A percentile compares a stretch with the other conserved stretches of the same genome.
Conservation (phyloP, 2,329 filamentous ascomycete genomes). For the Exophiala dermatitidis region DNA sequence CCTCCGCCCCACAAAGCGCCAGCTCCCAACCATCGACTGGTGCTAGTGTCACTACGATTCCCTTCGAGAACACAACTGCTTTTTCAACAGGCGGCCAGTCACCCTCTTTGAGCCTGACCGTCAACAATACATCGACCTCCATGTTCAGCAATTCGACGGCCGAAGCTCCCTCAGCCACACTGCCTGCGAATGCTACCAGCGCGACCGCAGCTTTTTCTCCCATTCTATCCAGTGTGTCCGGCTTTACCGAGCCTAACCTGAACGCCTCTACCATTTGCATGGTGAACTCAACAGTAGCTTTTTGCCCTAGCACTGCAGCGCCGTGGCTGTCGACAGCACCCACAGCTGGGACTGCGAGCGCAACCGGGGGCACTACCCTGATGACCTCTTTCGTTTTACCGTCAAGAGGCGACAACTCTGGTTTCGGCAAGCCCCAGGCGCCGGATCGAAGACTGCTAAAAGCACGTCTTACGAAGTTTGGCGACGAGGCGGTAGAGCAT, state of each 20-base stretch:
- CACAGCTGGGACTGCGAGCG: background rate
- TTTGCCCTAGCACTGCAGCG: conserved; percentile 1
- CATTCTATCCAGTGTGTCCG: background rate
- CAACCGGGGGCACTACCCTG: background rate
- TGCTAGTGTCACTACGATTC: background rate
- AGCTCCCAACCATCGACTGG: background rate
- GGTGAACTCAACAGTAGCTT: conserved; percentile 1
- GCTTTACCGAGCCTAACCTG: background rate
- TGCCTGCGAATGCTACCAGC: background rate
- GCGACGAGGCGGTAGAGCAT: too few species aligned
- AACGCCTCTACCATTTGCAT: conserved; percentile 14
- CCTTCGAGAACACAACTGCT: background rate
- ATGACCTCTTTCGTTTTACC: background rate
- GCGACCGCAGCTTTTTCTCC: background rate
- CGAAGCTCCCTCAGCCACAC: background rate
- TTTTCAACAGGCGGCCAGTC: background rate
- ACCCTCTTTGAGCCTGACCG: background rate
- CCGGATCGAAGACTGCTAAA: background rate
- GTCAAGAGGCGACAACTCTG: background rate
- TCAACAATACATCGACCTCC: background rate
- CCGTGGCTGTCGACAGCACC: background rate
- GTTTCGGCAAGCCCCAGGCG: background rate
- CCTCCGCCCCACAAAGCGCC: background rate
- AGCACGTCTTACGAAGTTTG: background rate
- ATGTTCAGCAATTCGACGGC: background rate